Percentiles rank a stretch among this genome's conserved stretches.
phyloP scores from a whole-genome alignment of 2,329 filamentous ascomycete species.

The Cryoendolithus antarcticus region DNA sequence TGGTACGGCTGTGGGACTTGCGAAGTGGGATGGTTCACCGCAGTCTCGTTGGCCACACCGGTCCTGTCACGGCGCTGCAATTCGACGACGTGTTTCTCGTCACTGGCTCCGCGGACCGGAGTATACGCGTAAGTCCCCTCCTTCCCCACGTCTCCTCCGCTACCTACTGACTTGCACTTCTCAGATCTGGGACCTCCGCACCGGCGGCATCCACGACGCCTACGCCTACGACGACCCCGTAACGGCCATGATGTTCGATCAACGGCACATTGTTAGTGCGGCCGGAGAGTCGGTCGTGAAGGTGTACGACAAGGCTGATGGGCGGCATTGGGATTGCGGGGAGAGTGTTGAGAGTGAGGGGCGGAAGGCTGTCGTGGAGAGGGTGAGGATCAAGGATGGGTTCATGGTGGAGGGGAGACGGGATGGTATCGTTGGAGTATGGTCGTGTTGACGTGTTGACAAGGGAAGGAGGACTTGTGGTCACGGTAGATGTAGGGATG shows the following conservation, averaged over 20 bases:
- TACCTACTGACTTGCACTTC: too few species aligned
- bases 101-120: conserved; percentile 83
- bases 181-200: conserved; percentile 98
- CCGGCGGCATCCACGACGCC: conserved; percentile 86
- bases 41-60: conserved; percentile 89
- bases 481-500: too few species aligned
- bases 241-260: conserved; percentile 95
- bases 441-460: conserved; percentile 51
- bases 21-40: conserved; percentile 94
- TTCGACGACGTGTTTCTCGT: conserved; percentile 94
- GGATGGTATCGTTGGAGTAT: conserved; percentile 81
- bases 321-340: conserved; percentile 91
- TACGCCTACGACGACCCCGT: conserved; percentile 89
- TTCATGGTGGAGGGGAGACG: conserved; percentile 83
- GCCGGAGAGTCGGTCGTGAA: conserved; percentile 91
- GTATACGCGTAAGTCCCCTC: conserved; percentile 64
- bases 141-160: not conserved
- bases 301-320: conserved; percentile 95
- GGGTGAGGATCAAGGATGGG: conserved; percentile 81
- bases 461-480: too few species aligned
- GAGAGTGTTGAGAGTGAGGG: conserved; percentile 55
- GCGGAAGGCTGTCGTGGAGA: conserved; percentile 48
- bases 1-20: conserved; percentile 94
- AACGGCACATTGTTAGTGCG: conserved; percentile 75
- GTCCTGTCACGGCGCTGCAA: conserved; percentile 83